Base-by-base conservation (phyloP, 306 rosid species). In the Citrullus mucosospermus region DNA sequence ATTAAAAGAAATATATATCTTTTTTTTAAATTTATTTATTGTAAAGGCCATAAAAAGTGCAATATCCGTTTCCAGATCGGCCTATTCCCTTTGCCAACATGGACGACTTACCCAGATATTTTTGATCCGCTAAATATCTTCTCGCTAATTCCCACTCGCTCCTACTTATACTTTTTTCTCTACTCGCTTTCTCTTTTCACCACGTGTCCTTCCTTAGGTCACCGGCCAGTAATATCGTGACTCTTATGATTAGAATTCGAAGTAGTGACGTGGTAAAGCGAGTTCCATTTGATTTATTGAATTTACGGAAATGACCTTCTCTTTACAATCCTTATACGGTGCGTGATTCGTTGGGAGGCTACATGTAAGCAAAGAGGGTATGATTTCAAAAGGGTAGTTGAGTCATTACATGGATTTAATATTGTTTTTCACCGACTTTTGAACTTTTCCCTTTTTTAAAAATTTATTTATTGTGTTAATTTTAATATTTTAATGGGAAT, bases 31-130 rank as follows among this genome's bases (percentile, higher is more conserved):
- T 66, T 17, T 18, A 3, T 4, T 38, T 17, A 17, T 67, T 39
- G 25, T 28, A 70, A 79, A 62, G 73, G 55, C 5, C 30, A 11
- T 76, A 77, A 81, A 87, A 88, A 85, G 91, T 85, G 84, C 89
- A 82, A 81, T 80, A 68, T 85, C 83, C 10, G 80, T 68, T 80
- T 82, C 90, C 78, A 78, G 81, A 80, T 85, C 81, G 76, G 69
- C 76, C 81, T 50, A 1, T 0, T 14, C 10, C 44, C 28, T 5
- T 17, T 66, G 91, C 89, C 81, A n/a, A 75, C 89, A 87, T 88
- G 91, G 91, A 80, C 83, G 82, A 76, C 83, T 76, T 5, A 63
- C 79, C 68, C 81, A 28, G 85, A 85, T 83, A 83, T 85, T 83
- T 88, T 80, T 62, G 32, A 79, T 81, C 84, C 69, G 72, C 82